phyloP scores from a whole-genome alignment of 2,329 filamentous ascomycete genomes.

The Ascochyta viciae-villosae region DNA sequence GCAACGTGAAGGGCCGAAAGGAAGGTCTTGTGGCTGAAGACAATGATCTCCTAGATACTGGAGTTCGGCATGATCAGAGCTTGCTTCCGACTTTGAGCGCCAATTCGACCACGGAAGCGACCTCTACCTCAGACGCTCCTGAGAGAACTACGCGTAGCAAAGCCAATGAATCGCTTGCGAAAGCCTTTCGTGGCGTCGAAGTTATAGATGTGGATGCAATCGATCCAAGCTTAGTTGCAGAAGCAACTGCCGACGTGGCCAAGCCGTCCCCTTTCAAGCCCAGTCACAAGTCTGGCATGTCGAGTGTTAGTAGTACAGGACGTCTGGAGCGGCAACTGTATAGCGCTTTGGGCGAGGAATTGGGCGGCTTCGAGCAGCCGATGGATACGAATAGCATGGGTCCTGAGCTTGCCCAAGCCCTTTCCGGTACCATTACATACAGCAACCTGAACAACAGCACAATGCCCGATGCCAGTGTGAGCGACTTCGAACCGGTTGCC shows the following conservation, averaged over 20 bases:
- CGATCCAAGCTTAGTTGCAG: slow-evolving; percentile 15
- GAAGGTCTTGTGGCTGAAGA: slow-evolving; percentile 25
- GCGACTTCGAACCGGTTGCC: slow-evolving; percentile 23
- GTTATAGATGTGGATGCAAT: slow-evolving; percentile 34
- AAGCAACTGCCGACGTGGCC: slow-evolving; percentile 1
- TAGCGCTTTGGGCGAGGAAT: slow-evolving; percentile 42
- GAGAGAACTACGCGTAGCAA: slow-evolving; percentile 2
- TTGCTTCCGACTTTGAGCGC: slow-evolving; percentile 6
- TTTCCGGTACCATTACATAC: slow-evolving; percentile 3
- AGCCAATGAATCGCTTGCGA: not conserved
- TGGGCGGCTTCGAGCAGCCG: slow-evolving; percentile 32
- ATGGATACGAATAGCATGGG: slow-evolving; percentile 20
- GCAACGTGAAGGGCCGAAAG: slow-evolving; percentile 36
- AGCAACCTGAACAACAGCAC: slow-evolving; percentile 8
- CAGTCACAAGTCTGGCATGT: slow-evolving; percentile 33
- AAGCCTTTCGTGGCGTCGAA: slow-evolving; percentile 17
- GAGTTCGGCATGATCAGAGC: slow-evolving; percentile 27
- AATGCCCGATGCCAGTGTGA: slow-evolving; percentile 5
- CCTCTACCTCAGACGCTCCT: not conserved
- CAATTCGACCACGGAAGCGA: not conserved
- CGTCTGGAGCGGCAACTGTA: slow-evolving; percentile 39
- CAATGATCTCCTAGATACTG: slow-evolving; percentile 7
- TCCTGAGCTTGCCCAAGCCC: slow-evolving; percentile 21
- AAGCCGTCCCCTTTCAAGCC: slow-evolving; percentile 27
- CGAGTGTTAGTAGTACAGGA: slow-evolving; percentile 39